Base-by-base conservation (phyloP, 2,329 filamentous ascomycete species). In the Akanthomyces dipterigenus region DNA sequence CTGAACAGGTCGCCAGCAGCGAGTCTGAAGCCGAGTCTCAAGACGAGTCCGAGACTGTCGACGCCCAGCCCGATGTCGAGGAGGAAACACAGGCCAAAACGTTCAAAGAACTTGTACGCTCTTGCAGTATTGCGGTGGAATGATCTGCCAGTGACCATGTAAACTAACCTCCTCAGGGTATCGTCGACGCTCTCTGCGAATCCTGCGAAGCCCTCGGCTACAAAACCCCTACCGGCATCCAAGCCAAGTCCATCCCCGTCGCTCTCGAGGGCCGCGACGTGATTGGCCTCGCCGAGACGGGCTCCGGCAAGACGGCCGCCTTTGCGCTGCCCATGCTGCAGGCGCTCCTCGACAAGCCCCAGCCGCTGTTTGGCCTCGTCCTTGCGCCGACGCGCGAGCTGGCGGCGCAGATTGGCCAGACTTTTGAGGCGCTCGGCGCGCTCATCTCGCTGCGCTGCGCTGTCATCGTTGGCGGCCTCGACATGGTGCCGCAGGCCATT, bases 301-400 rank as follows among this genome's bases (percentile, higher is more conserved):
- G 95, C 67, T 92, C 88, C 70, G 95, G 95, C 76, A 99, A 98
- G 79, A 98, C 95, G 0, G 93, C 92, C 7, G 93, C 95, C 0
- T 99, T 98, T 72, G 92, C 91, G 0, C 80, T 99, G 3, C 95
- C 95, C 1, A 96, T 99, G 43, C 82, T 99, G 2, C 93, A 97
- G 73, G 87, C 89, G 3, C 84, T 99, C 1, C 89, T 98, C 76
- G 89, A 95, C 61, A 91, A 92, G 68, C 93, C 93, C 0, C 89
- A 92, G 67, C 81, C 91, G 2, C 79, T 96, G 51, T 97, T 95
- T 70, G 90, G 88, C n/a, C 86, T 98, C 53, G 86, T 98, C 24
- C 82, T 99, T 22, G 93, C 95, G 0, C 95, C 95, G 0, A 99
- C 95, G 5, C 88, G 95, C 72, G 95, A 99, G 78, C 75, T 99